Base-by-base conservation (phyloP, 2,329 filamentous ascomycete species). In the Triangularia verruculosa region DNA sequence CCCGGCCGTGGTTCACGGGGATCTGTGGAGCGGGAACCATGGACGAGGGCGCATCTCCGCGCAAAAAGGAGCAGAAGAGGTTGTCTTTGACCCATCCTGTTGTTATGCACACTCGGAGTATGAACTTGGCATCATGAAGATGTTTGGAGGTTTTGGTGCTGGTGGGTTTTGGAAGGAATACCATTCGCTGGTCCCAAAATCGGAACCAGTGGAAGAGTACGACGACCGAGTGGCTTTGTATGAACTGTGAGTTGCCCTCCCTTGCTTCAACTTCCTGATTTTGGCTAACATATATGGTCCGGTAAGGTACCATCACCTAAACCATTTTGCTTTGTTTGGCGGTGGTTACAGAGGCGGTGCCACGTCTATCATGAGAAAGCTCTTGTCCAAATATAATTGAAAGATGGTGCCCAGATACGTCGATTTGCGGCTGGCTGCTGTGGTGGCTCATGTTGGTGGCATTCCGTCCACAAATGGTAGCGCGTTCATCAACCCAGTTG, bases 1-100 rank as follows among this genome's bases (percentile, higher is more conserved):
- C n/a, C 92, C 93, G 0, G 93, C 95, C 0, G 84, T 96, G 5
- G 81, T 97, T 0, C 94, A 98, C 72, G 94, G 94, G 0, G 93
- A 97, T 77, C 76, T 97, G n/a, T 97, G 94, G 94, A 90, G 87
- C 68, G 94, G 94, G 0, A 97, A 97, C 75, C 86, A 90, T 57
- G 86, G 86, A 11, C 76, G 79, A 3, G 93, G 90, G 0, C 80
- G 79, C 51, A 88, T 96, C 59, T 79, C 81, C 0, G 81, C 79
- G 7, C 66, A 77, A 43, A 80, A 82, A 0, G 82, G 79, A 1
- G 77, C 81, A 0, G 90, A 93, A 68, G 89, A 93, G 68, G 86
- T 97, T 0, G 86, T 96, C 1, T 97, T 88, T 72, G 94, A 97
- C 73, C 87, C 93, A 0, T 89, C 89, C 1, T 84, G 87, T 51